Percentiles rank a stretch among this genome's conserved stretches.
Conservation (phyloP, 108 stramenopile species). For the Pseudonitzschia delicatissima region DNA sequence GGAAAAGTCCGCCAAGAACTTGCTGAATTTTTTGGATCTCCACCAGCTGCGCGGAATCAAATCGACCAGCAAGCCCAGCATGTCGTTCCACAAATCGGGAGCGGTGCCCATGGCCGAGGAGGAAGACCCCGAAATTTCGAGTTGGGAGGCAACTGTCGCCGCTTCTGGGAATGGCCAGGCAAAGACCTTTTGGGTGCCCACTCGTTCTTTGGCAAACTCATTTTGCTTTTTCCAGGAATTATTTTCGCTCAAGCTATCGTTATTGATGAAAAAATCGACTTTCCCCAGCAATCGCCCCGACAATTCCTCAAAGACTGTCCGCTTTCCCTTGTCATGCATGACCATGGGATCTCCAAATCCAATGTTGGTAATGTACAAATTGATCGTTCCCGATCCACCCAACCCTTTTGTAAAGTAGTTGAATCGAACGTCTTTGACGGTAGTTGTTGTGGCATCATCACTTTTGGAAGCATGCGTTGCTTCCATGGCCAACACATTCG, state of each 20-base stretch:
- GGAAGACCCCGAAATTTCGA: slow-evolving; percentile 37
- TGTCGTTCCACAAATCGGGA: slow-evolving; percentile 59
- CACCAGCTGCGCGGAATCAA: slow-evolving; percentile 54
- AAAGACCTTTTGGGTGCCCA: slow-evolving; percentile 53
- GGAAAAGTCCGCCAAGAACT: slow-evolving; percentile 61
- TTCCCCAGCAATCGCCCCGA: slow-evolving; percentile 49
- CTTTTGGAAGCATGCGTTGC: slow-evolving; percentile 17
- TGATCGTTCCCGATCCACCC: slow-evolving; percentile 53
- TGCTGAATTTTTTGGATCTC: slow-evolving; percentile 41
- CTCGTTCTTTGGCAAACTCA: slow-evolving; percentile 27
- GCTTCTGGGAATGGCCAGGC: slow-evolving; percentile 76
- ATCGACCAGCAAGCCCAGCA: slow-evolving; percentile 50
- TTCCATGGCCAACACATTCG: slow-evolving; percentile 59
- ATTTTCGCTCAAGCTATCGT: not conserved
- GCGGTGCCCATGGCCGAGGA: slow-evolving; percentile 64
- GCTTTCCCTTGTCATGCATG: slow-evolving; percentile 35
- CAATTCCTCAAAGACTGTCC: slow-evolving; percentile 32
- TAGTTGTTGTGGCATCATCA: not conserved
- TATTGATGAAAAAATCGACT: slow-evolving; percentile 44
- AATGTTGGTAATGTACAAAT: slow-evolving; percentile 63
- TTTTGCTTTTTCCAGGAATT: slow-evolving; percentile 2
- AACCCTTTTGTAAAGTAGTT: slow-evolving; percentile 66
- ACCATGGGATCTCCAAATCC: slow-evolving; percentile 64
- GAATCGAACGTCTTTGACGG: slow-evolving; percentile 47
- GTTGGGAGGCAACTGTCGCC: slow-evolving; percentile 47